These are phyloP conservation scores for Lagenidium giganteum DNA, from an alignment of 352 stramenopile genomes.

Conservation along the genomic window DNA sequence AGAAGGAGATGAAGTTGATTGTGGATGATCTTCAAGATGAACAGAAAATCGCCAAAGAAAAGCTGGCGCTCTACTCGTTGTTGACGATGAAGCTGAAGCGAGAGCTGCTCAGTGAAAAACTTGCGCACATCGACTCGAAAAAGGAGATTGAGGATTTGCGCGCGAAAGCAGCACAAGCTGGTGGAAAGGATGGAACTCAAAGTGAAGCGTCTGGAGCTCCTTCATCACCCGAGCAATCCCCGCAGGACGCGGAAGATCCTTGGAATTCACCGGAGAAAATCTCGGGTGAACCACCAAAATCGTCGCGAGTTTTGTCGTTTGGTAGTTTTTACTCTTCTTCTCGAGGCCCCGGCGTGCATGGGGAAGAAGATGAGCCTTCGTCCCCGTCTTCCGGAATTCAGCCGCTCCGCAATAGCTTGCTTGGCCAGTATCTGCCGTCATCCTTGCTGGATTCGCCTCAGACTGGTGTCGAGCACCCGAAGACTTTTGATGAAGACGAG, in stretches of 20 bases:
- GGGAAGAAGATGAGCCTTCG: slow-evolving; percentile 37
- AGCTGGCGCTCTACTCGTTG: slow-evolving; percentile 30
- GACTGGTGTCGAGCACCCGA: slow-evolving; percentile 33
- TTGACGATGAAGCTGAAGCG: slow-evolving; percentile 42
- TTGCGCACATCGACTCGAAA: slow-evolving; percentile 49
- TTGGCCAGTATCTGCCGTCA: slow-evolving; percentile 63
- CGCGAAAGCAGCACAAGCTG: slow-evolving; percentile 3
- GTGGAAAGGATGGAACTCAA: slow-evolving; percentile 13
- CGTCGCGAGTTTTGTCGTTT: slow-evolving; percentile 25
- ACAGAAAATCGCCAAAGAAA: slow-evolving; percentile 29
- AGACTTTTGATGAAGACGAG: slow-evolving; percentile 15
- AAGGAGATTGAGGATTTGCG: slow-evolving; percentile 39
- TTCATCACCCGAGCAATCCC: slow-evolving; percentile 16
- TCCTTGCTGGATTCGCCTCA: slow-evolving; percentile 65
- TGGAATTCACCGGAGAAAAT: slow-evolving; percentile 24
- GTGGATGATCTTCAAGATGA: slow-evolving; percentile 36
- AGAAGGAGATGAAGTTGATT: no score
- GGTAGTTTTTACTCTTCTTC: slow-evolving; percentile 41
- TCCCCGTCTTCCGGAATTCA: slow-evolving; percentile 48
- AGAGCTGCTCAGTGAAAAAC: slow-evolving; percentile 51
- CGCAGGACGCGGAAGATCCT: no score
- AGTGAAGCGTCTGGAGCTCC: slow-evolving; percentile 20
- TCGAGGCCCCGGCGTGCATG: slow-evolving; percentile 9
- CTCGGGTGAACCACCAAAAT: no score
- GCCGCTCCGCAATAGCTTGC: slow-evolving; percentile 42